Base-by-base conservation (phyloP, 164 flowering plant genomes). In the Macadamia integrifolia region DNA sequence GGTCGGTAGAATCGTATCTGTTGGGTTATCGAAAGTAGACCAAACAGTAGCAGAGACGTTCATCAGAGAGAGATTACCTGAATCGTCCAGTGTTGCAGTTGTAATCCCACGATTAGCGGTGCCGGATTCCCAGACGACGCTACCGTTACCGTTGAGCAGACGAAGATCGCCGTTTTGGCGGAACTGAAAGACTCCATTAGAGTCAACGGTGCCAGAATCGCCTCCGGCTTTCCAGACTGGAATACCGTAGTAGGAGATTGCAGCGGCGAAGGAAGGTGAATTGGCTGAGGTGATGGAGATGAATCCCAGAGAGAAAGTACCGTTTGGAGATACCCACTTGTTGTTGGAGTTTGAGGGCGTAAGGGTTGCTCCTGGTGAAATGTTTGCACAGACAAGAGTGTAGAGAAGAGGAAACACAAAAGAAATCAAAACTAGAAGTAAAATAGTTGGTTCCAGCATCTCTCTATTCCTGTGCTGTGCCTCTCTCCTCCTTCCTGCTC, bases 11-110 rank as follows among this genome's bases (percentile, higher is more conserved):
- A 81, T 61, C 7, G 80, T 79, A 62, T 81, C 85, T 5, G 81
- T 79, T 0, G 85, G 85, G 46, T 81, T 64, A 7, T 71, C 60
- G 69, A 81, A 81, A 50, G 76, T 71, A 46, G 78, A 72, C 85
- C 85, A 81, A 40, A 75, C 52, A 4, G 66, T 30, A 15, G 40
- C 35, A 14, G 63, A 61, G n/a, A 66, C 65, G 57, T 71, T 72
- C 28, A 10, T 59, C 10, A 75, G 69, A 6, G 53, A 23, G 28
- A 79, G 43, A 52, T 76, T 65, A 18, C 85, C 85, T 12, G 72
- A 60, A 17, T 77, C 77, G 18, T 79, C 70, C 12, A 79, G 64
- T 14, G 66, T 14, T 0, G 85, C 85, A 0, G 60, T 3, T 42
- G 82, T 53, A 49, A 81, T 62, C 12, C 78, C 78, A 28, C 44